Evolutionary conservation across 2,329 filamentous ascomycete genomes (phyloP).

Genomic region (Arthrobotrys sphaeroides): DNA sequence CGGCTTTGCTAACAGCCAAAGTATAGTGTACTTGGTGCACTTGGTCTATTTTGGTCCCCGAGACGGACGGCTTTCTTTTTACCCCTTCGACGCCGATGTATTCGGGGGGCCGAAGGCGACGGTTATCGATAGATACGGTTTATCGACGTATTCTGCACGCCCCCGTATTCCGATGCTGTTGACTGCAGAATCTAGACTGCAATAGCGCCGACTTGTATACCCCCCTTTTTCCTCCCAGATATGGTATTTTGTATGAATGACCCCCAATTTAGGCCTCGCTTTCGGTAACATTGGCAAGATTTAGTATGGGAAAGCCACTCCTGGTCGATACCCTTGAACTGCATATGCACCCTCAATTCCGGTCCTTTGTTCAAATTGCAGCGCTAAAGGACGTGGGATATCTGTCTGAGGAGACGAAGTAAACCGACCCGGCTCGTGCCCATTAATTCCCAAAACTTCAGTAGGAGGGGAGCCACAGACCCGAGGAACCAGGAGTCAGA

Average conservation of each 20-base stretch:
- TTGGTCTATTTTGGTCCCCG: conserved; percentile 9
- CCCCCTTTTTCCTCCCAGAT: conserved; percentile 32
- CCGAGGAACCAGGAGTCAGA: conserved; percentile 44
- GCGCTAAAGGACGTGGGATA: conserved; percentile 25
- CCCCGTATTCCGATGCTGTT: conserved; percentile 14
- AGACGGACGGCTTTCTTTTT: not conserved
- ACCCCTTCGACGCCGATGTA: not conserved
- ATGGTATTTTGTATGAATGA: not conserved
- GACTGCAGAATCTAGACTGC: conserved; percentile 34
- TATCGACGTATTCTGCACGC: conserved; percentile 2
- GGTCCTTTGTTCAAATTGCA: conserved; percentile 25
- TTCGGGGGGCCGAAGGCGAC: not conserved
- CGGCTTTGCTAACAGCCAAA: conserved; percentile 25
- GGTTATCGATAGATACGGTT: not conserved
- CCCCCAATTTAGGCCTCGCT: conserved; percentile 9
- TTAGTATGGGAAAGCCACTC: conserved; percentile 3
- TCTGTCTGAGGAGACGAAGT: conserved; percentile 8
- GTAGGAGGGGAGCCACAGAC: conserved; percentile 47
- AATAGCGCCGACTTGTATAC: conserved; percentile 9
- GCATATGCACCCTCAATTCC: conserved; percentile 42
- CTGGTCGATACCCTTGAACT: conserved; percentile 17
- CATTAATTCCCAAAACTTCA: conserved; percentile 43
- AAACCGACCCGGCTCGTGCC: conserved; percentile 1
- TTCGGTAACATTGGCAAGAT: conserved; percentile 24
- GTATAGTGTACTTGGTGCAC: not conserved